Conservation (phyloP, 2,329 filamentous ascomycete species). For the Exophiala sp. region DNA sequence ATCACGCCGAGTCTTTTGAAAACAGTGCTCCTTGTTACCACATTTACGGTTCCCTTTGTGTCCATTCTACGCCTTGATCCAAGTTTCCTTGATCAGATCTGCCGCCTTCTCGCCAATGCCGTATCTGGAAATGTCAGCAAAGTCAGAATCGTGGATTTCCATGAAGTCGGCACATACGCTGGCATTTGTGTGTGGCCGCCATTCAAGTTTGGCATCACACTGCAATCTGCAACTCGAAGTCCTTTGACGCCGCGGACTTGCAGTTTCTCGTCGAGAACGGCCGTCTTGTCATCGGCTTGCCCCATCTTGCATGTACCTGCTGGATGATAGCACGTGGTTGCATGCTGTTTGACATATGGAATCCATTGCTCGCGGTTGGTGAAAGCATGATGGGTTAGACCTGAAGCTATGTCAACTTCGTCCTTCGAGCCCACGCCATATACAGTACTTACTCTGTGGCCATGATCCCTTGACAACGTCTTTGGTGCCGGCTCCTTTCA, state of each 20-base stretch:
- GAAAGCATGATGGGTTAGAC: conserved; percentile 51
- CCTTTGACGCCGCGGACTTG: conserved; percentile 51
- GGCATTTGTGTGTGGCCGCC: conserved; percentile 56
- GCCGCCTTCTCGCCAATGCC: conserved; percentile 55
- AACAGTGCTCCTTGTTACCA: too few species aligned
- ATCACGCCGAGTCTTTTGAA: too few species aligned
- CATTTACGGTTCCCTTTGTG: too few species aligned
- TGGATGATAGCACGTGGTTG: conserved; percentile 61
- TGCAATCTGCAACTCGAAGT: conserved; percentile 54
- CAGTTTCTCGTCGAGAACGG: conserved; percentile 55
- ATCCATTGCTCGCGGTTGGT: conserved; percentile 58
- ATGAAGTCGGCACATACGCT: conserved; percentile 32
- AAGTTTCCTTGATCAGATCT: conserved; percentile 48
- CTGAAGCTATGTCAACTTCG: conserved; percentile 22
- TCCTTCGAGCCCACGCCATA: background rate
- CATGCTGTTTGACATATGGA: conserved; percentile 55
- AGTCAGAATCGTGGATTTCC: background rate
- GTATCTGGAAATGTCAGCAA: conserved; percentile 34
- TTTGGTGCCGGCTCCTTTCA: conserved; percentile 56
- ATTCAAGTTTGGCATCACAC: conserved; percentile 52
- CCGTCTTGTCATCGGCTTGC: conserved; percentile 44
- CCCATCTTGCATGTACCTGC: conserved; percentile 58
- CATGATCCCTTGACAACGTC: conserved; percentile 59
- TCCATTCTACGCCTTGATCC: conserved; percentile 1
- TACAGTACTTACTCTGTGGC: conserved; percentile 39